phyloP scores from a whole-genome alignment of 1,284 basidiomycete genomes.

The Tremellales sp. region DNA sequence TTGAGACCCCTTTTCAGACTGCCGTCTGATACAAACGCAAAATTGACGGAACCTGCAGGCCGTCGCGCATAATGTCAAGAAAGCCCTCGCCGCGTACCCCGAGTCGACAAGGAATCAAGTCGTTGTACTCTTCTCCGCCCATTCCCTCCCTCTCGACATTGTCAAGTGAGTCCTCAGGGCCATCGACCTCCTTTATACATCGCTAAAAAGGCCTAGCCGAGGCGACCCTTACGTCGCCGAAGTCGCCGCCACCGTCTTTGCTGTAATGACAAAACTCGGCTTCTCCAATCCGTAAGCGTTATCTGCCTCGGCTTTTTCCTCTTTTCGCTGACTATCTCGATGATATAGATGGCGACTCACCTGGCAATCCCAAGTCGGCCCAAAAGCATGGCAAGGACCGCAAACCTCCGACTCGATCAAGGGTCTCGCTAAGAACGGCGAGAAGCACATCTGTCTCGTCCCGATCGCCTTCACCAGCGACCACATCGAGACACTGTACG shows the following conservation, averaged over 20 bases:
- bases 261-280: conserved; percentile 79
- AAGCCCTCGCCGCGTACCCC: conserved; percentile 76
- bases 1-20: conserved; percentile 9
- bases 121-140: conserved; percentile 92
- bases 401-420: conserved; percentile 91
- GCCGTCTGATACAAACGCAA: background rate
- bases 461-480: conserved; percentile 99
- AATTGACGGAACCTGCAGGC: conserved; percentile 55
- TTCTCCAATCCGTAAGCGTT: conserved; percentile 57
- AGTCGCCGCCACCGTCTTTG: conserved; percentile 87
- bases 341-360: conserved; percentile 72
- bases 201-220: conserved; percentile 60
- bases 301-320: background rate
- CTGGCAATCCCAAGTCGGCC: conserved; percentile 98
- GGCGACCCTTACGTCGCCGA: conserved; percentile 97
- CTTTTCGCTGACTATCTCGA: background rate
- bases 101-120: conserved; percentile 63
- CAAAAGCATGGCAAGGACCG: conserved; percentile 96
- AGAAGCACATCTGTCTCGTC: conserved; percentile 82
- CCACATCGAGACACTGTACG: conserved; percentile 98
- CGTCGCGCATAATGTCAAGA: conserved; percentile 81
- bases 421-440: conserved; percentile 81
- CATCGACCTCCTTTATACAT: conserved; percentile 28
- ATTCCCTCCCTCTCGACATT: conserved; percentile 94
- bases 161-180: conserved; percentile 59